Conservation (phyloP, 495 filamentous ascomycete species). For the Penicillium robsamsonii region DNA sequence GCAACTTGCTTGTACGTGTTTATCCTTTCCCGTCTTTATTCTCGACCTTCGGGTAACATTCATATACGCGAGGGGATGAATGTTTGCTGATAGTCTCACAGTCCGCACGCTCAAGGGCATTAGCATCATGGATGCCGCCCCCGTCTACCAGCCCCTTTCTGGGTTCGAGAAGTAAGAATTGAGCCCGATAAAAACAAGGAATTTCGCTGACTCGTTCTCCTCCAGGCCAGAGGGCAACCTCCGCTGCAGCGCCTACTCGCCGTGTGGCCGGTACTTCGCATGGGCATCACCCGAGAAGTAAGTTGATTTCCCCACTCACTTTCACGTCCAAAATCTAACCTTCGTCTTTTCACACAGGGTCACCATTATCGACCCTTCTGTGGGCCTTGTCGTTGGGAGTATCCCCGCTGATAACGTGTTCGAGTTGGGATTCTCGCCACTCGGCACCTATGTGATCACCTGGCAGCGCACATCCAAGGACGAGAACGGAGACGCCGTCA, state of each 20-base stretch:
- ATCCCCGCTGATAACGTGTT: slow-evolving; percentile 79
- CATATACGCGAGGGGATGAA: not conserved
- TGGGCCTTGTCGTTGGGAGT: slow-evolving; percentile 71
- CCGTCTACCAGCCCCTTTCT: slow-evolving; percentile 79
- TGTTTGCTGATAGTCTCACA: slow-evolving; percentile 29
- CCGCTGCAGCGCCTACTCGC: slow-evolving; percentile 91
- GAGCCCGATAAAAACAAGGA: not conserved
- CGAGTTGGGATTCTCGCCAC: slow-evolving; percentile 90
- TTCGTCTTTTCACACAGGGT: slow-evolving; percentile 54
- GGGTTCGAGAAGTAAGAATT: slow-evolving; percentile 67
- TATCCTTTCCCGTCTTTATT: not conserved
- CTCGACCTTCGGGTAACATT: not conserved
- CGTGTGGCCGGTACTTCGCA: slow-evolving; percentile 90
- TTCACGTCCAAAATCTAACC: not conserved
- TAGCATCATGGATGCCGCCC: slow-evolving; percentile 85
- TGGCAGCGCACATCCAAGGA: slow-evolving; percentile 95
- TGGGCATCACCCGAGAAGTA: slow-evolving; percentile 87
- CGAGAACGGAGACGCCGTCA: slow-evolving; percentile 83
- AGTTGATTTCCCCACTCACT: not conserved
- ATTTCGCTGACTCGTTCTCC: slow-evolving; percentile 22
- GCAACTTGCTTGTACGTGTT: slow-evolving; percentile 78
- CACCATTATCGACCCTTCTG: slow-evolving; percentile 75
- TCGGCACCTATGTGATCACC: slow-evolving; percentile 88
- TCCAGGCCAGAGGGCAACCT: slow-evolving; percentile 85
- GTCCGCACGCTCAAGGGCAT: slow-evolving; percentile 94